Base-by-base conservation (phyloP, 768 basidiomycete genomes). In the Lanmaoa pseudosensibilis region DNA sequence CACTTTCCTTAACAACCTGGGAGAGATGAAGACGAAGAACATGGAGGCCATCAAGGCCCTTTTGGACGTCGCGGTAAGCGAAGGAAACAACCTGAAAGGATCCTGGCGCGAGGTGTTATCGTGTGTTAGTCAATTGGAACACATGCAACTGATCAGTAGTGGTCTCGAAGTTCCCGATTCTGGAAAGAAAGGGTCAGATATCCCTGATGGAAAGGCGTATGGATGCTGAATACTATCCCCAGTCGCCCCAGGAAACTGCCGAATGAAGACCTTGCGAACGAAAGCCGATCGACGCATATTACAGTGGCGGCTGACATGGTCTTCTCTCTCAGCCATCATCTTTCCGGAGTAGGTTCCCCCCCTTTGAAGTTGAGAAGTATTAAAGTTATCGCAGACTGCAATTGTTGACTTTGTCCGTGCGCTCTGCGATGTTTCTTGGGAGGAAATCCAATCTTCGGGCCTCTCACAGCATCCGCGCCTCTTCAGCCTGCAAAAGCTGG, bases 271-370 rank as follows among this genome's bases (percentile, higher is more conserved):
- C 80, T 99, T 23, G 97, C 95, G 0, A 94, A 93, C 58, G 97
- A 98, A 73, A 95, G 96, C 66, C 83, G 95, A 48, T 98, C 97
- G 13, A 94, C 94, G 1, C 95, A 98, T 69, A 97, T 99, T 60
- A 98, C 96, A 0, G 96, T 98, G 40, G 95, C 97, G 1, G 93
- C 97, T 7, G 97, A 99, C 69, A 98, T 98, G 94, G 94, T 99
- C 33, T 99, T 99, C 75, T 98, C 95, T 9, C 78, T 93, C 12
- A 96, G 94, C 60, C 94, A 95, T 67, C 92, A 92, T 65, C 78
- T 99, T 33, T 92, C 94, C 33, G 97, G 97, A 48, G 96, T 98
- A 74, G 43, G 91, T 79, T n/a, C 48, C 37, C 13, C 27, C 16
- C 23, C 50, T 30, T 18, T 33, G 39, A 49, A 40, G 25, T 9